A percentile compares a stretch with the other conserved stretches of the same genome.
phyloP scores from a whole-genome alignment of 768 basidiomycete species.

The Cystofilobasidium macerans region DNA sequence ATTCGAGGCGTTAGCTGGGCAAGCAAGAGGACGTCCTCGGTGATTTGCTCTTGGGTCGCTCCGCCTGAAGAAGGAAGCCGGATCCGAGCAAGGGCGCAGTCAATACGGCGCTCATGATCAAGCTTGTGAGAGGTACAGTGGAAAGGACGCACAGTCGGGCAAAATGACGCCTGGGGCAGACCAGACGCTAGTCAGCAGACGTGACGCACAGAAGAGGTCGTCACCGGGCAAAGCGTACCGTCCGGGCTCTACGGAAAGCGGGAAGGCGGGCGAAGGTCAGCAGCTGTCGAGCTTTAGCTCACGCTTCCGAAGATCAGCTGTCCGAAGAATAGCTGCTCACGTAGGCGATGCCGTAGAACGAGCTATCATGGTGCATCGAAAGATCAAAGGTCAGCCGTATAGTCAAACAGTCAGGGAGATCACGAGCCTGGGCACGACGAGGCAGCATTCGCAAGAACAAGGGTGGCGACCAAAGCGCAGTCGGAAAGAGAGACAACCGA shows the following conservation, averaged over 20 bases:
- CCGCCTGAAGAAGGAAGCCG: neutral
- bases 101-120: no score
- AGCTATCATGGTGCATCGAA: no score
- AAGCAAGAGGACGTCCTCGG: conserved; percentile 13
- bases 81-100: neutral
- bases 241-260: neutral
- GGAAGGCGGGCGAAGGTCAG: neutral
- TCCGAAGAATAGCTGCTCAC: neutral
- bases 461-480: neutral
- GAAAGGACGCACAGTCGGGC: neutral
- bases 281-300: neutral
- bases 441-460: neutral
- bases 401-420: no score
- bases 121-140: neutral
- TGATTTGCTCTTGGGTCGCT: conserved; percentile 8
- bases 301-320: no score
- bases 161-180: conserved; percentile 4
- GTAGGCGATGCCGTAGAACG: conserved; percentile 16
- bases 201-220: neutral
- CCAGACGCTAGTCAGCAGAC: no score
- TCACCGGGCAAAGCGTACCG: neutral
- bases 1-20: conserved; percentile 25
- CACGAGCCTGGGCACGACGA: no score
- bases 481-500: neutral
- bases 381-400: no score